phyloP scores from a whole-genome alignment of 2,329 filamentous ascomycete genomes.

The Didymellaceae sp. region DNA sequence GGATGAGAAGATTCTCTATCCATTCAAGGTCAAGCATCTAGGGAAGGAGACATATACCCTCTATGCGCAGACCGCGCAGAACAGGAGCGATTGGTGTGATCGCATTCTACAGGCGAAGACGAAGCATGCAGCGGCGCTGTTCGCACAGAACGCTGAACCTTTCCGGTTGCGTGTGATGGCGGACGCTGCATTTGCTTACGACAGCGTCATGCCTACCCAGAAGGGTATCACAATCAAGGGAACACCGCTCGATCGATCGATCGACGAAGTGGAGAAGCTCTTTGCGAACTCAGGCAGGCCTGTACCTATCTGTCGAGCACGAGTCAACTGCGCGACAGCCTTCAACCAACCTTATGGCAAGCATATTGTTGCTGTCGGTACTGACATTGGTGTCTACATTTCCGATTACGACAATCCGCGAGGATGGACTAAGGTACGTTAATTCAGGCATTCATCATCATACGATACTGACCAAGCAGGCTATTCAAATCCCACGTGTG shows the following conservation, averaged over 20 bases:
- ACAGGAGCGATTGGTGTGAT: constrained; percentile 85
- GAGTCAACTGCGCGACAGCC: constrained; percentile 90
- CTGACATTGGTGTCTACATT: constrained; percentile 91
- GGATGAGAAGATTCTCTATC: constrained; percentile 82
- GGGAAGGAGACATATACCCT: constrained; percentile 92
- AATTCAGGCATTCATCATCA: neutral
- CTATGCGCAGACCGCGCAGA: constrained; percentile 78
- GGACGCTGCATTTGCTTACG: constrained; percentile 88
- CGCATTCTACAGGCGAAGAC: constrained; percentile 97
- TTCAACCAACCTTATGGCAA: constrained; percentile 83
- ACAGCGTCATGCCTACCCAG: constrained; percentile 59
- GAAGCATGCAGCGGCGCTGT: constrained; percentile 84
- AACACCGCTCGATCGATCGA: constrained; percentile 89
- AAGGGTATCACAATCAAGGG: constrained; percentile 82
- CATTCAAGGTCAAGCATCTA: constrained; percentile 94
- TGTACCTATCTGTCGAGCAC: constrained; percentile 78
- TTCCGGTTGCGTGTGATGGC: constrained; percentile 92
- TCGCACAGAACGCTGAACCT: constrained; percentile 92
- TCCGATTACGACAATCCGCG: constrained; percentile 88
- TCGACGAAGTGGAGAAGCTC: constrained; percentile 82
- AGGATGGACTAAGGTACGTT: constrained; percentile 83
- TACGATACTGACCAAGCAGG: constrained; percentile 58
- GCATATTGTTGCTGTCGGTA: constrained; percentile 90
- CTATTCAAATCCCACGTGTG: constrained; percentile 76
- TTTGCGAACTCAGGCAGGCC: constrained; percentile 72